Conservation (phyloP, 179 eudicot genomes). For the Spinacia oleracea region DNA sequence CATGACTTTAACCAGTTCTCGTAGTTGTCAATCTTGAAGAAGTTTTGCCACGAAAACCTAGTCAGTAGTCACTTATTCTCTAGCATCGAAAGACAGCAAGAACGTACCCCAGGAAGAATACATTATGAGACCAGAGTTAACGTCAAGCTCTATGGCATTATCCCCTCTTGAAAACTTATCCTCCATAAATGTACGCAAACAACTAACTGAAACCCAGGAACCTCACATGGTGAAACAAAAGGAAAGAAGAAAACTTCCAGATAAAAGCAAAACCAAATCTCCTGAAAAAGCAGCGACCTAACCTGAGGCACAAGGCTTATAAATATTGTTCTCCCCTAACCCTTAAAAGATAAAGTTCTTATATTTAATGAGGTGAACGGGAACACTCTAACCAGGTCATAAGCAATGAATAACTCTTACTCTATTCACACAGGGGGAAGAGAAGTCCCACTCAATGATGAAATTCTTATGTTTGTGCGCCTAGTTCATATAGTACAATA, state of each 20-base stretch:
- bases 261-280: background rate
- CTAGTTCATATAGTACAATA: background rate
- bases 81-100: background rate
- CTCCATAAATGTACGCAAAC: background rate
- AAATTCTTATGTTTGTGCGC: background rate
- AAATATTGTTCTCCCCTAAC: background rate
- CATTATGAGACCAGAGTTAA: background rate
- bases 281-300: background rate
- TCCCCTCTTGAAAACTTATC: background rate
- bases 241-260: background rate
- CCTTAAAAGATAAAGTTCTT: background rate
- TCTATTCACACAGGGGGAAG: background rate
- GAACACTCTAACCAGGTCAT: background rate
- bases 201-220: background rate
- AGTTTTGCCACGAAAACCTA: background rate
- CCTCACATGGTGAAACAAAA: background rate
- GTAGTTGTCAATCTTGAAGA: background rate
- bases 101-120: background rate
- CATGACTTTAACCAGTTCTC: background rate
- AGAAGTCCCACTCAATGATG: background rate
- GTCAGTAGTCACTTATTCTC: background rate
- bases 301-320: background rate
- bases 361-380: background rate
- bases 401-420: background rate
- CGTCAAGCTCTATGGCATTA: background rate